Conservation (phyloP, 345 rosid genomes). For the Raphanus raphanistrum region DNA sequence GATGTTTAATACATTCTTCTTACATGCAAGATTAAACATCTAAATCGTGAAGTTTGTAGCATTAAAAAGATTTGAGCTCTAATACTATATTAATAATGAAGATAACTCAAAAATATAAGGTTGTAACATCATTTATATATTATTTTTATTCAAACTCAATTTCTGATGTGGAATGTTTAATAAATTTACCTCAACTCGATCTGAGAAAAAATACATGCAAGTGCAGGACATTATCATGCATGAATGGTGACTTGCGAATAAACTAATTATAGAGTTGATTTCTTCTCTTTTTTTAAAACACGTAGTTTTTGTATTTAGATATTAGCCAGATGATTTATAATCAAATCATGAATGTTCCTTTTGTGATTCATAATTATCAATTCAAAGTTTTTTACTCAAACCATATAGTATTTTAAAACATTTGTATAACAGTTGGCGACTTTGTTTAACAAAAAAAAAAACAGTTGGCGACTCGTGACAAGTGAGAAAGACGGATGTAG, state of each 20-base stretch:
- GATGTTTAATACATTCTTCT: too few relatives aligned
- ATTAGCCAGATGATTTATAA: background rate
- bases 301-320: background rate
- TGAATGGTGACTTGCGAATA: background rate
- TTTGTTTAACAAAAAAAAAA: too few relatives aligned
- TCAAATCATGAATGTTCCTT: background rate
- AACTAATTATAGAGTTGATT: background rate
- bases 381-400: background rate
- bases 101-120: too few relatives aligned
- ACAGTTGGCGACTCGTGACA: too few relatives aligned
- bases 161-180: too few relatives aligned
- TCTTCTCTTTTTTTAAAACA: background rate
- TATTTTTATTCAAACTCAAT: too few relatives aligned
- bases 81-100: too few relatives aligned
- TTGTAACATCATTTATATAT: too few relatives aligned
- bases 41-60: too few relatives aligned
- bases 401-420: too few relatives aligned
- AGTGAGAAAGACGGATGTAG: background rate
- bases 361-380: background rate
- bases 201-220: background rate
- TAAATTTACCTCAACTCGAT: background rate
- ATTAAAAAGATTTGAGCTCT: too few relatives aligned
- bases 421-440: background rate
- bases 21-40: too few relatives aligned
- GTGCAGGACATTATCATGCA: background rate